Base-by-base conservation (phyloP, 2,329 filamentous ascomycete genomes). In the Beauveria brongniartii region DNA sequence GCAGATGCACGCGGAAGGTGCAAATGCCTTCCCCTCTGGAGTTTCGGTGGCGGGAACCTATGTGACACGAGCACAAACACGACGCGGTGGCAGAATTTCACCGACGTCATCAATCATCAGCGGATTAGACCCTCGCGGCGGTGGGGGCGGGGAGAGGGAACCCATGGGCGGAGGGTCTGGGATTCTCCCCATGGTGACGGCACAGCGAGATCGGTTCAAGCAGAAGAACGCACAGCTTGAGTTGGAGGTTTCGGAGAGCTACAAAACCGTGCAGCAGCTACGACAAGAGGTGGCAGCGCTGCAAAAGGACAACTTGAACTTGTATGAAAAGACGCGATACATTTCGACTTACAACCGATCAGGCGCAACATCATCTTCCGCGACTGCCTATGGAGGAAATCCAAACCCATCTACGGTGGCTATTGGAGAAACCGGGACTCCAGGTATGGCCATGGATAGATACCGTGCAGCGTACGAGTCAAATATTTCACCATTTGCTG, bases 41-140 rank as follows among this genome's bases (percentile, higher is more conserved):
- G 92, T 92, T 71, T 97, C 93, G 2, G 90, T 97, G 46, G 92
- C 93, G 2, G 93, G 92, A 46, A 97, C 93, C 3, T 95, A 96
- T 72, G 84, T 87, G 56, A 93, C 82, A 2, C 74, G 80, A 14
- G 80, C 79, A 44, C 79, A 81, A 1, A 81, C 84, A 20, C 83
- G 89, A 54, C 83, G 89, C 51, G 84, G 86, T 68, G 85, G 88
- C 46, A 79, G 81, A 55, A 84, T 89, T 18, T 97, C 94, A 3
- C 95, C 94, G 0, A 97, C 94, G 1, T 97, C 93, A 4, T 97
- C 93, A 22, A 97, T 99, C 68, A 97, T 99, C 68, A 97, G 92
- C 63, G 94, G 94, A n/a, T 92, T 97, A 70, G 90, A 96, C 69
- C 87, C 89, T 24, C 82, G 84, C 48, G 78, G 62, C 18, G 65